phyloP scores from a whole-genome alignment of 2,329 filamentous ascomycete genomes.

The Aureobasidium sp. region DNA sequence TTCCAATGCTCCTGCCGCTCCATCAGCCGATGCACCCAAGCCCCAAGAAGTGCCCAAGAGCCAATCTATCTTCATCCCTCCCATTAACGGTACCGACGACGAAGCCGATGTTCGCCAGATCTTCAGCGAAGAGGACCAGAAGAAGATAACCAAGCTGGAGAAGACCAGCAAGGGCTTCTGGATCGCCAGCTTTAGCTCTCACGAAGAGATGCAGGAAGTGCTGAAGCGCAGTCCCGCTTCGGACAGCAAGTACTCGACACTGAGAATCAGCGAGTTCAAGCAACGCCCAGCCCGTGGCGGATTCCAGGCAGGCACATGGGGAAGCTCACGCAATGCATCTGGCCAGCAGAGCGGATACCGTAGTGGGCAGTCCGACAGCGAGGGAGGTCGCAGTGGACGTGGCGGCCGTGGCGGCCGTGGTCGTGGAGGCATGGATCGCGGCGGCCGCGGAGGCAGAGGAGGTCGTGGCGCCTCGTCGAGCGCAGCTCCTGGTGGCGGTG shows the following conservation, averaged over 20 bases:
- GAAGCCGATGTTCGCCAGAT: slow-evolving; percentile 65
- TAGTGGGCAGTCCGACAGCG: slow-evolving; percentile 62
- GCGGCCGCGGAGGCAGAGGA: slow-evolving; percentile 25
- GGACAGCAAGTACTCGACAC: slow-evolving; percentile 47
- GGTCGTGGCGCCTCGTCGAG: slow-evolving; percentile 10
- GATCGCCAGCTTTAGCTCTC: slow-evolving; percentile 75
- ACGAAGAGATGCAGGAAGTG: slow-evolving; percentile 73
- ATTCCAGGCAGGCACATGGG: slow-evolving; percentile 51
- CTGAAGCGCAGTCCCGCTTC: slow-evolving; percentile 65
- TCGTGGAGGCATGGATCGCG: slow-evolving; percentile 37
- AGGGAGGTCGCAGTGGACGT: slow-evolving; percentile 57
- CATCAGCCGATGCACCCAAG: slow-evolving; percentile 21
- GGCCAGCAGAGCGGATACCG: slow-evolving; percentile 66
- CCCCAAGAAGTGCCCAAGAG: slow-evolving; percentile 48
- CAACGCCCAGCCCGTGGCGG: slow-evolving; percentile 32
- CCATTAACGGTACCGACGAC: slow-evolving; percentile 49
- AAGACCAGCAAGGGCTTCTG: slow-evolving; percentile 76
- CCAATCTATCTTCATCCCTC: slow-evolving; percentile 79
- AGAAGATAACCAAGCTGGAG: slow-evolving; percentile 62
- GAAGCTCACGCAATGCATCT: slow-evolving; percentile 46
- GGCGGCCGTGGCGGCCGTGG: slow-evolving; percentile 49
- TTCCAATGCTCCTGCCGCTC: slow-evolving; percentile 46
- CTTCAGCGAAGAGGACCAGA: slow-evolving; percentile 73
- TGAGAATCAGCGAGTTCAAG: slow-evolving; percentile 65
- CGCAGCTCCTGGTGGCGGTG: slow-evolving; percentile 12